phyloP scores from a whole-genome alignment of 2,329 filamentous ascomycete genomes.

The Fusarium sp. region DNA sequence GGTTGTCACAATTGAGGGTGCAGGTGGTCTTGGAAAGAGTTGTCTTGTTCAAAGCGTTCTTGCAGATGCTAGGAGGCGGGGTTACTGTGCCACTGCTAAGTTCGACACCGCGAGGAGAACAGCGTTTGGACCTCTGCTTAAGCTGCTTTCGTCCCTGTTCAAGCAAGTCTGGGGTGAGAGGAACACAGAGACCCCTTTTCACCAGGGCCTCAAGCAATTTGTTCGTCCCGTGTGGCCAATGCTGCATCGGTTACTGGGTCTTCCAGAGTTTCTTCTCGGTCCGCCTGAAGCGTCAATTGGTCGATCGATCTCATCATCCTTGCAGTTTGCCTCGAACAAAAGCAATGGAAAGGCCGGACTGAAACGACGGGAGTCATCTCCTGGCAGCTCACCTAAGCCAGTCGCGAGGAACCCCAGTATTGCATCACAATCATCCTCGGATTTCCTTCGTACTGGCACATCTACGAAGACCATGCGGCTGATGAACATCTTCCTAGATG shows the following conservation, averaged over 20 bases:
- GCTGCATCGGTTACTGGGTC: slow-evolving; percentile 72
- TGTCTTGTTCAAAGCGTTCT: slow-evolving; percentile 75
- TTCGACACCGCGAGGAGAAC: slow-evolving; percentile 74
- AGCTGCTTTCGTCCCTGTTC: slow-evolving; percentile 76
- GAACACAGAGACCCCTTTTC: slow-evolving; percentile 75
- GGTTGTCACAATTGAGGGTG: slow-evolving; percentile 72
- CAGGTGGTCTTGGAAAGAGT: slow-evolving; percentile 76
- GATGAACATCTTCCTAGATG: slow-evolving; percentile 90
- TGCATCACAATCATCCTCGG: slow-evolving; percentile 68
- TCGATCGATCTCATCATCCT: slow-evolving; percentile 57
- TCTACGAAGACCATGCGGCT: slow-evolving; percentile 79
- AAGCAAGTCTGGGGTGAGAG: slow-evolving; percentile 78
- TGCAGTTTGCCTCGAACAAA: slow-evolving; percentile 52
- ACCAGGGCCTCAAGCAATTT: slow-evolving; percentile 73
- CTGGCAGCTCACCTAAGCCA: slow-evolving; percentile 60
- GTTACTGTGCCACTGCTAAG: slow-evolving; percentile 77
- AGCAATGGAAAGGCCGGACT: slow-evolving; percentile 51
- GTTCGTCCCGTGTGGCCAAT: slow-evolving; percentile 75
- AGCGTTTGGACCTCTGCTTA: slow-evolving; percentile 75
- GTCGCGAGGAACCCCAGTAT: slow-evolving; percentile 56
- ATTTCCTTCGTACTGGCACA: slow-evolving; percentile 71
- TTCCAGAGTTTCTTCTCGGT: slow-evolving; percentile 79
- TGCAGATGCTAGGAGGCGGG: slow-evolving; percentile 71
- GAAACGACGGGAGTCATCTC: slow-evolving; percentile 66
- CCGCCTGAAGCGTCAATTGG: slow-evolving; percentile 58